phyloP scores from a whole-genome alignment of 2,329 filamentous ascomycete genomes.

The Fusarium fracticaudum region DNA sequence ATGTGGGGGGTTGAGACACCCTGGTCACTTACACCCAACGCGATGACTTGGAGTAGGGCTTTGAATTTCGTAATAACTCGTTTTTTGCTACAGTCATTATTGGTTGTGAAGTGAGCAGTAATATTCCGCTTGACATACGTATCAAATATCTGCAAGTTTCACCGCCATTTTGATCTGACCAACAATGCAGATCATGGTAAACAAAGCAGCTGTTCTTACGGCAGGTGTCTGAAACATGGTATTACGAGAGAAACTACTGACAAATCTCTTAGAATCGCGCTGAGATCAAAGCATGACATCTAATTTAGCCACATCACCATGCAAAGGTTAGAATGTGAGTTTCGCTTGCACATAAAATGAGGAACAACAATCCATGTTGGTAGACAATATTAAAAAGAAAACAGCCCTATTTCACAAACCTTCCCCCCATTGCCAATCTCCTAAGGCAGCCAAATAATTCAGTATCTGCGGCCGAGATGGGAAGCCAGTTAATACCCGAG shows the following conservation, averaged over 20 bases:
- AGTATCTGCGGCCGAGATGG: not conserved
- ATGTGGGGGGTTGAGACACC: not conserved
- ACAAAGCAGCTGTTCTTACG: not conserved
- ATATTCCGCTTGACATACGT: too few species aligned
- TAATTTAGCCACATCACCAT: not conserved
- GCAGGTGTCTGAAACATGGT: not conserved
- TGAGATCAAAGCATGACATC: not conserved
- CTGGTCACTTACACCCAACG: rapidly evolving
- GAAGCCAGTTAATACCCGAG: not conserved
- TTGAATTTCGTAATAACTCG: not conserved
- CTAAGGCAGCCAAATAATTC: not conserved
- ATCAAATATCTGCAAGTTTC: not conserved
- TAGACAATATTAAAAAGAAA: not conserved
- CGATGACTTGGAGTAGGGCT: rapidly evolving
- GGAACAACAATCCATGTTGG: not conserved
- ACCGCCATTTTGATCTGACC: not conserved
- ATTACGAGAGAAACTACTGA: not conserved
- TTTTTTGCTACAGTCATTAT: not conserved
- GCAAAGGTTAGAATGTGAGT: not conserved
- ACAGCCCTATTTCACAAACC: not conserved
- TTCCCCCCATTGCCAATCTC: not conserved
- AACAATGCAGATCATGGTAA: not conserved
- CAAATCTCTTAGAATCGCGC: not conserved
- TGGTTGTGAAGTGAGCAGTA: not conserved
- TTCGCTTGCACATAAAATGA: not conserved